Conservation (phyloP, 495 filamentous ascomycete genomes). For the Xylaria curta region DNA sequence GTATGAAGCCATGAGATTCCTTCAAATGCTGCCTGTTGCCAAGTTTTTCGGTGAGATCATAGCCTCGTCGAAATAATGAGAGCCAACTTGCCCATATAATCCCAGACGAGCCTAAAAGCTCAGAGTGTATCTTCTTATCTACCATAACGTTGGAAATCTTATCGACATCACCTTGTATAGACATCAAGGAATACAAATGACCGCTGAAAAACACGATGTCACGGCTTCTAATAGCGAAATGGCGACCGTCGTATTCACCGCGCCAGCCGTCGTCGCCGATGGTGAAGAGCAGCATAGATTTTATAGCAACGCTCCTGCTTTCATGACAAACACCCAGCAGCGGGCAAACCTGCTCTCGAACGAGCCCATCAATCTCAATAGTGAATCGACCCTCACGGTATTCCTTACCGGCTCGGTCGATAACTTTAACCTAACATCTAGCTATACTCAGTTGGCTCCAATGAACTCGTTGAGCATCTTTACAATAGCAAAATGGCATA, state of each 20-base stretch:
- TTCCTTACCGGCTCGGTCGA: no score
- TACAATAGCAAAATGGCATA: no score
- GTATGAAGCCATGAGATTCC: neutral
- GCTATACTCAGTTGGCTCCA: no score
- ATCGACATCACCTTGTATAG: neutral
- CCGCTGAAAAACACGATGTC: neutral
- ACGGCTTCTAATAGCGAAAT: neutral
- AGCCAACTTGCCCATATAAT: neutral
- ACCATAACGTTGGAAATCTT: neutral
- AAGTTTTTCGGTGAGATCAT: neutral
- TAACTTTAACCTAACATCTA: no score
- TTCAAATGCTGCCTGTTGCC: neutral
- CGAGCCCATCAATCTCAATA: neutral
- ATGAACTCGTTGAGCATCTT: no score
- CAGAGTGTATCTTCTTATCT: neutral
- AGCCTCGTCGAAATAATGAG: no score
- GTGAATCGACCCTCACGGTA: no score
- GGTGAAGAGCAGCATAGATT: neutral
- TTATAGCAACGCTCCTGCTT: conserved; percentile 3
- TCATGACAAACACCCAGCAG: conserved; percentile 8
- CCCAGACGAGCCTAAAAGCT: neutral
- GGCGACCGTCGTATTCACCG: neutral
- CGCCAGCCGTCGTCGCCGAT: neutral
- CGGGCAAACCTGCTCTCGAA: conserved; percentile 13
- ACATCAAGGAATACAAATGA: no score